Evolutionary conservation across 2,329 filamentous ascomycete species (phyloP).

Genomic region (Sphaceloma murrayae): DNA sequence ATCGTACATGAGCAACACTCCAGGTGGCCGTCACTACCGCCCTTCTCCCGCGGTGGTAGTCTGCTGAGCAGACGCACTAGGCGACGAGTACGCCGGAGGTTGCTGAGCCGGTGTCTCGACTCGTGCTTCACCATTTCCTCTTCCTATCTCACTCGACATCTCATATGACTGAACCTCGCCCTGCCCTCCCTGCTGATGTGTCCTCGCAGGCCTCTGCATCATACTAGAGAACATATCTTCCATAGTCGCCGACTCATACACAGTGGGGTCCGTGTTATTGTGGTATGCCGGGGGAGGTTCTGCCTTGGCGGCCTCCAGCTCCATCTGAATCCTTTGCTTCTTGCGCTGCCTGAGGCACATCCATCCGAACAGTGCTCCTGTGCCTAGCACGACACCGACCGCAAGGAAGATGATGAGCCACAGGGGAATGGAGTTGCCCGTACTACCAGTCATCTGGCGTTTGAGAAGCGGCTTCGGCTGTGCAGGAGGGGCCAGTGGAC

Average conservation of each 20-base stretch:
- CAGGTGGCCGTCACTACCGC: too few species aligned
- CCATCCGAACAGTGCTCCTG: neutral
- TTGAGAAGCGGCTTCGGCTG: neutral
- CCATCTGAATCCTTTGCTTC: neutral
- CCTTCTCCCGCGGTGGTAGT: too few species aligned
- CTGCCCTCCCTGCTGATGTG: neutral
- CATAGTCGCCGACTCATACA: slow-evolving; percentile 1
- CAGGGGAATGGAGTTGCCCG: neutral
- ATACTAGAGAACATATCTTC: slow-evolving; percentile 3
- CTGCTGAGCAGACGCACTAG: too few species aligned
- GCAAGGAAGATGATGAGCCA: neutral
- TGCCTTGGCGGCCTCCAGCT: neutral
- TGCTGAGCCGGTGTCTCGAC: neutral
- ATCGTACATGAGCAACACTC: too few species aligned
- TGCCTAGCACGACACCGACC: neutral
- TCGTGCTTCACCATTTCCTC: neutral
- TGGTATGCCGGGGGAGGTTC: slow-evolving; percentile 4
- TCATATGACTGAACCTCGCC: neutral
- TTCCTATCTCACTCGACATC: neutral
- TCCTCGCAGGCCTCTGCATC: neutral
- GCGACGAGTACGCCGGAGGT: neutral
- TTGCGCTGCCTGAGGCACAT: neutral
- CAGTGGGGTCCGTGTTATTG: neutral
- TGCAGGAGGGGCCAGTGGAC: too few species aligned
- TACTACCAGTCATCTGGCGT: neutral